Base-by-base conservation (phyloP, 441 rosid species). In the Jatropha podagrica region DNA sequence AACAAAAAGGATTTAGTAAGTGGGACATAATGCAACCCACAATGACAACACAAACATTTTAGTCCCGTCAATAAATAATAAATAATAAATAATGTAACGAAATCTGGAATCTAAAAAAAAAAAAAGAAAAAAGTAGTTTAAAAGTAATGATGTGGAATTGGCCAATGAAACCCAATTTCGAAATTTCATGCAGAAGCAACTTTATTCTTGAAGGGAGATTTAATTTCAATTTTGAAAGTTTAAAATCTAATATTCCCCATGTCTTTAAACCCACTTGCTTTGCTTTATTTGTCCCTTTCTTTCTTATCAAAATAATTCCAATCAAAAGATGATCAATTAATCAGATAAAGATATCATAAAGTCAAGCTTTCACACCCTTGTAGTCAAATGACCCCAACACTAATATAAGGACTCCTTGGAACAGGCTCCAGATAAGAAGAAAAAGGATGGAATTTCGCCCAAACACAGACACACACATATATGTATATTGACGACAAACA, bases 1-100 rank as follows among this genome's bases (percentile, higher is more conserved):
- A 67, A 32, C 44, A 48, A 68, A 48, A 51, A 54, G 69, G 60
- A 68, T 67, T 54, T 67, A 42, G 10, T 13, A 15, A 27, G 79
- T 73, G 74, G 77, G 77, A 59, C 81, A 78, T 6, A 4, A 3
- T 73, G 73, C 77, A 60, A 46, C 77, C 81, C 77, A 37, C 60
- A 72, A 77, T 58, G 26, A 10, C 55, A 73, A 66, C 77, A 73
- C 60, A 32, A 26, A n/a, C 40, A 38, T 41, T 49, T 38, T 48
- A 62, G 32, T 72, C 32, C n/a, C 42, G 27, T 40, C 65, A 70
- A 65, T 66, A 73, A 51, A 51, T 12, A 6, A 56, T 23, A 23
- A 23, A 23, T 23, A 23, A 23, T 23, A 23, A 23, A 23, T n/a
- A 0, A 56, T 20, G 8, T 13, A 71, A 52, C 32, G 46, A 69